Conservation (phyloP, 345 rosid genomes). For the Populus nigra region DNA sequence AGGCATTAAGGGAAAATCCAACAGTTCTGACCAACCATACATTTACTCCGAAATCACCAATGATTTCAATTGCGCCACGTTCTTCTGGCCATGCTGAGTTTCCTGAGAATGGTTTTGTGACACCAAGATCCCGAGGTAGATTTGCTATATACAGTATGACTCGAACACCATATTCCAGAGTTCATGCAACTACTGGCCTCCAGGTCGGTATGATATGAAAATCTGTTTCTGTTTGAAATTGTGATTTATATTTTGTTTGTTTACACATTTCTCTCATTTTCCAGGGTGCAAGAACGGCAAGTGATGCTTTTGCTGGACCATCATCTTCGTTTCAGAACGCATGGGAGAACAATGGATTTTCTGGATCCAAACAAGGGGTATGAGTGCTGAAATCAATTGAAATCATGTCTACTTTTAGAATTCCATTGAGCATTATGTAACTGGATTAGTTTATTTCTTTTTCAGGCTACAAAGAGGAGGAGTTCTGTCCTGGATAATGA, state of each 20-base stretch:
- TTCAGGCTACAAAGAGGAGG: constrained; percentile 73
- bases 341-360: constrained; percentile 30
- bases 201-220: constrained; percentile 48
- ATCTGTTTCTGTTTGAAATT: neutral
- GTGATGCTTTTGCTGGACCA: constrained; percentile 35
- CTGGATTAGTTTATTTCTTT: neutral
- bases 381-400: neutral
- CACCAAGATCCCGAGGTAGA: constrained; percentile 81
- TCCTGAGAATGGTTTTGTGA: constrained; percentile 61
- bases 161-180: constrained; percentile 77
- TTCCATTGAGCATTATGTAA: neutral
- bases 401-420: neutral
- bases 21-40: constrained; percentile 29
- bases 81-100: constrained; percentile 43
- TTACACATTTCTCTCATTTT: constrained; percentile 11
- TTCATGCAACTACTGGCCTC: constrained; percentile 36
- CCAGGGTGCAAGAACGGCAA: constrained; percentile 39
- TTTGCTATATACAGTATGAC: constrained; percentile 94
- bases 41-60: constrained; percentile 46
- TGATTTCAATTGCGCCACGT: constrained; percentile 47
- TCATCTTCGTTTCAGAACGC: constrained; percentile 42
- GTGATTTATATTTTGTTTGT: neutral
- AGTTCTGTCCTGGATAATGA: constrained; percentile 74
- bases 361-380: constrained; percentile 66
- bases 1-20: constrained; percentile 48